Base-by-base conservation (phyloP, 2,329 filamentous ascomycete genomes). In the Calcarisporium arbuscula region DNA sequence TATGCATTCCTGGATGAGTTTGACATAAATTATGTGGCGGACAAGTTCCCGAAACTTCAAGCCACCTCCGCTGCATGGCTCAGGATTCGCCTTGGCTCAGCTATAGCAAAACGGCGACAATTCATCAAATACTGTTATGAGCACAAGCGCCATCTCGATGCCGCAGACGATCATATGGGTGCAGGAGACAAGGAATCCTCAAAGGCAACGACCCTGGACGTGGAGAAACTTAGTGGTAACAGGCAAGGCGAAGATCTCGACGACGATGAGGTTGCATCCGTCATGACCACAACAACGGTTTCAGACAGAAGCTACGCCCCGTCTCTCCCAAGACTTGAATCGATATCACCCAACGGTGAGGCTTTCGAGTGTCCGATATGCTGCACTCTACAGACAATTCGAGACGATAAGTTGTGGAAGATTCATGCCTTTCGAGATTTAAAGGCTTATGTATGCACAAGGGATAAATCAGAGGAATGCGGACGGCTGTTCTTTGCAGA, bases 321-420 rank as follows among this genome's bases (percentile, higher is more conserved):
- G 4, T 21, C 28, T n/a, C 26, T 42, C 8, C 39, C 40, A 3
- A 10, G 5, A 6, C 15, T 40, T 10, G 30, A 11, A 4, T 31
- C 34, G 14, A 8, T 43, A 5, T 32, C 40, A 6, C 17, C 28
- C 3, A 14, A 37, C 12, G 9, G 23, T 3, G 18, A 35, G 10
- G 11, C 40, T 4, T 38, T 43, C n/a, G 36, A 44, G 17, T 44
- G 39, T 17, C 42, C 39, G 15, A 39, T 45, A 28, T 45, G 42
- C 10, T 45, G 40, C n/a, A 39, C 37, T 2, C 9, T 43, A 6
- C 40, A 45, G 21, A 25, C 35, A 8, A 38, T 43, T 10, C 4
- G 30, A 26, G 16, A 9, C 3, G 40, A 45, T n/a, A 26, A 21
- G 12, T n/a, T 34, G 8, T 45, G 40, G 42, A 42, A 30, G 1